phyloP scores from a whole-genome alignment of 2,329 filamentous ascomycete genomes.

The Magnaporthiopsis rhizophila region DNA sequence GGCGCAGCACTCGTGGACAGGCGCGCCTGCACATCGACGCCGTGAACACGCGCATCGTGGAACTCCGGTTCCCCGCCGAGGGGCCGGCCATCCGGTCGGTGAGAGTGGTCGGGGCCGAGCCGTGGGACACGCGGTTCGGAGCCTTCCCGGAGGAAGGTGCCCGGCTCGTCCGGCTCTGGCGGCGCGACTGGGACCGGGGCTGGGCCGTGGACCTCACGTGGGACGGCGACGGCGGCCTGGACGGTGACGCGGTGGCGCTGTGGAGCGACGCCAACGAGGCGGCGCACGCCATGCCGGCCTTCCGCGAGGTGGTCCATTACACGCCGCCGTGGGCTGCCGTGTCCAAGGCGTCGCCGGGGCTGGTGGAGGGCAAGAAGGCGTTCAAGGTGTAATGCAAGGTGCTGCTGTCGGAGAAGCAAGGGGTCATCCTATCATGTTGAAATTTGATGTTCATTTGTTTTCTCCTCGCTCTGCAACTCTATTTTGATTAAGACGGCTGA shows the following conservation, averaged over 20 bases:
- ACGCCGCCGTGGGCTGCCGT: slow-evolving; percentile 73
- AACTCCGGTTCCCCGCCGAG: slow-evolving; percentile 56
- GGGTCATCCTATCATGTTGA: not conserved
- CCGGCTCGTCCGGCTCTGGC: slow-evolving; percentile 60
- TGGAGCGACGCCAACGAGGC: slow-evolving; percentile 78
- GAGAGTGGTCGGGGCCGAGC: slow-evolving; percentile 54
- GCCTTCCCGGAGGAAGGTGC: slow-evolving; percentile 50
- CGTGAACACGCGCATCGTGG: slow-evolving; percentile 70
- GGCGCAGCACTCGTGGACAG: slow-evolving; percentile 17
- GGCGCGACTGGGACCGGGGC: slow-evolving; percentile 65
- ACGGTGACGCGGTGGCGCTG: slow-evolving; percentile 64
- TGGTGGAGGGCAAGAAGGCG: slow-evolving; percentile 71
- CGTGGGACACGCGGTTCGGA: slow-evolving; percentile 57
- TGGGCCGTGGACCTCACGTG: slow-evolving; percentile 73
- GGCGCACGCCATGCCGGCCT: slow-evolving; percentile 66
- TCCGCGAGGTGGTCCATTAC: slow-evolving; percentile 71
- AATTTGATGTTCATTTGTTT: not conserved
- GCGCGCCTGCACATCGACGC: slow-evolving; percentile 62
- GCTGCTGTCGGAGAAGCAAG: not conserved
- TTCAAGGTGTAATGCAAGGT: slow-evolving; percentile 47
- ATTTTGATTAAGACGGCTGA: too few relatives aligned
- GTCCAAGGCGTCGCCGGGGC: slow-evolving; percentile 65
- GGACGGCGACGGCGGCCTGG: slow-evolving; percentile 36
- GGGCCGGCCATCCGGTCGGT: slow-evolving; percentile 42
- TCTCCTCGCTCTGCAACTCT: not conserved